Evolutionary conservation across 805 yeast species (phyloP).

Genomic region (Komagataella ulmi): DNA sequence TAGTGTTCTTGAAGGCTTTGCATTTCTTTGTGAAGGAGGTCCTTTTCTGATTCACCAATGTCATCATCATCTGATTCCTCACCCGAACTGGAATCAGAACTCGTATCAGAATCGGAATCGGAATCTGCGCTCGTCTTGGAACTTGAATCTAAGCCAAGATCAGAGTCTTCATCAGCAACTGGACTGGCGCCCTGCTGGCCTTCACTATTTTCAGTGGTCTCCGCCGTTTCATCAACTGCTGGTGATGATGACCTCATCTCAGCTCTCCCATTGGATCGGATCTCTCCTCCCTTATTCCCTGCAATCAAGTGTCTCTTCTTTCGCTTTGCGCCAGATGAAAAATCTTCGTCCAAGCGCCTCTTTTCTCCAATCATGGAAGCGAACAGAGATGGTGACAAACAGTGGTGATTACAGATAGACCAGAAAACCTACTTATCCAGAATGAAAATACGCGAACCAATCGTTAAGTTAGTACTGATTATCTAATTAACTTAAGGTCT

Average conservation of each 20-base stretch:
- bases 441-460: background rate
- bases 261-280: background rate
- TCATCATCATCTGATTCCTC: background rate
- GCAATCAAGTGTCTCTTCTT: background rate
- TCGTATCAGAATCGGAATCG: background rate
- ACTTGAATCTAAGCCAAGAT: background rate
- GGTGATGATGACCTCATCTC: background rate
- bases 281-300: background rate
- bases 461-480: background rate
- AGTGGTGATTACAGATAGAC: background rate
- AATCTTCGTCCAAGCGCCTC: background rate
- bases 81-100: background rate
- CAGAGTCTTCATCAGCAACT: background rate
- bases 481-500: slow-evolving; percentile 2
- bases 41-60: background rate
- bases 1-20: background rate
- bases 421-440: background rate
- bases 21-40: background rate
- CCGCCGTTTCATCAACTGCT: background rate
- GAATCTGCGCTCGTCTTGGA: background rate
- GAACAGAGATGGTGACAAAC: background rate
- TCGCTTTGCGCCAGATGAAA: background rate
- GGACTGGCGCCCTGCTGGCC: background rate
- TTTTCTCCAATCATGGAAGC: background rate
- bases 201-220: background rate